Evolutionary conservation across 495 filamentous ascomycete genomes (phyloP), one percentile per base, ranked within the genome.

Genomic region (Staphylotrichum longicolle): DNA sequence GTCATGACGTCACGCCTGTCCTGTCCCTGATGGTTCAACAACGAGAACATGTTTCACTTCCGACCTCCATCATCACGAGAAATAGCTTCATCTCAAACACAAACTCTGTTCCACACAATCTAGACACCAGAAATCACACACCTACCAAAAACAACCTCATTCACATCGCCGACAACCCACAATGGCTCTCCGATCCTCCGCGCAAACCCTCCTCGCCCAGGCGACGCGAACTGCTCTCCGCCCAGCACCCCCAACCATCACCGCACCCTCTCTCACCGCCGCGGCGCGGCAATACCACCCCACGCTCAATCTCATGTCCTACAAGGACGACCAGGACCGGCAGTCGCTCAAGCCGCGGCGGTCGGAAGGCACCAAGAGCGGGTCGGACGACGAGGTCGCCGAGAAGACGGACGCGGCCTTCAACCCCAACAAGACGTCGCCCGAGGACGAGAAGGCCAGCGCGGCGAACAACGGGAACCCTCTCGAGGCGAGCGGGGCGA

Each of bases 251-350:
- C 30, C 35, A 12, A 37, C 8, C 32, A 34, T 47, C 14, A 33
- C 58, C 52, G 7, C 14, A 1, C 20, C 2, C 9, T 5, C 15
- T 5, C 15, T 49, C 4, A 14, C 41, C 11, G 39, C 20, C 20
- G 20, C 20, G 20, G 20, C 20, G 20, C 20, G 27, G 20, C 52
- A 52, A 27, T 64, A 64, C 60, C 75, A 75, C 62, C 60, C 66
- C 32, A 66, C 70, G 0, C 11, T 63, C 4, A 37, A 42, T 10
- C 32, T 55, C 14, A 8, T 34, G 3, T 65, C 74, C 7, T 74
- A 72, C 65, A 77, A 77, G 49, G 72, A 77, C 41, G 64, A 72
- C 57, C 70, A 73, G 65, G 76, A 80, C 67, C 76, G 78, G 39
- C 65, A 76, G 37, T 70, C 71, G 4, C 60, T 81, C 48, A 77